Evolutionary conservation across 257 asterid genomes (phyloP), one percentile per base, ranked within the genome.

Genomic region (Avicennia marina): DNA sequence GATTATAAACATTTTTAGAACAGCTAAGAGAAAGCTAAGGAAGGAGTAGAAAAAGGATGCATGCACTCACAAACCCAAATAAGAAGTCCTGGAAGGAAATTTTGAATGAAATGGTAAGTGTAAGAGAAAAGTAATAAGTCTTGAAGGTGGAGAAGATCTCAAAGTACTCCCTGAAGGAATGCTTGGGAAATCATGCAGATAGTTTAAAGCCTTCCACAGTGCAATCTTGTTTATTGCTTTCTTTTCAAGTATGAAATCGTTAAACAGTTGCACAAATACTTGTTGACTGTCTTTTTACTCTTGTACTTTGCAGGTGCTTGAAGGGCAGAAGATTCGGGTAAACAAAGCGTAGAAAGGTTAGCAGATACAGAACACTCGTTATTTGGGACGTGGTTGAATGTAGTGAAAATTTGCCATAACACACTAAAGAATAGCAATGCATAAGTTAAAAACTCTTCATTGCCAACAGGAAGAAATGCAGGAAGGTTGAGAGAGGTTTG

Each of bases 271-370:
- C 20, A 13, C 31, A 4, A 11, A 15, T 19, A 43, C n/a, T 56
- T n/a, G 4, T 17, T 2, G 43, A 38, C 18, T 36, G 34, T 41
- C 56, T 4, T 55, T 6, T 36, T 24, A 12, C 34, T 42, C 17
- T 25, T 41, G 31, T 34, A 31, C 10, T 10, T 60, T 76, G 65
- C 95, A 89, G 97, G 72, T 84, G 56, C 94, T 90, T 43, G 95
- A 87, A 55, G 96, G 97, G 33, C 95, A 86, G 84, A 82, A 84
- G 67, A 73, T 90, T 64, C 95, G 97, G 7, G 95, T 90, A 56
- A 87, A 90, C 61, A 90, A 82, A 72, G 96, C 96, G 15, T 82
- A 79, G 72, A 66, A 42, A 24, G 7, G 27, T 8, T 47, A 7
- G 56, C 26, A 34, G 62, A 29, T 24, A 48, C 16, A 38, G 20